Evolutionary conservation across 441 rosid species (phyloP).

Genomic region (Bocquillonia castaneifolia): DNA sequence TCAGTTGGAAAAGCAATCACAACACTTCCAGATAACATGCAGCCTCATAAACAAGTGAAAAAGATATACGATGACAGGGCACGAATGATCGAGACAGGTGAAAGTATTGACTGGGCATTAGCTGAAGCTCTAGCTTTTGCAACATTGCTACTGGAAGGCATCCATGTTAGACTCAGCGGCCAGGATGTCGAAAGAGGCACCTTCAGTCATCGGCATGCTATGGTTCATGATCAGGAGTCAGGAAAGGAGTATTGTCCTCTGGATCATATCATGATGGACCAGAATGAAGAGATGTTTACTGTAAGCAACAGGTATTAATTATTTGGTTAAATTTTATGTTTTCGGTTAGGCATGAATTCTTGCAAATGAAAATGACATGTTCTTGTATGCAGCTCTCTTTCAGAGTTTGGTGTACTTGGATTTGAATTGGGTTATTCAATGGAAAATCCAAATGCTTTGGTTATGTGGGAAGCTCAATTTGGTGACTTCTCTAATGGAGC

Average conservation of each 20-base stretch:
- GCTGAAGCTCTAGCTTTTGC: constrained; percentile 96
- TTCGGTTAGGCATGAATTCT: background rate
- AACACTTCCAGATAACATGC: constrained; percentile 66
- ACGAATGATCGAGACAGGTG: constrained; percentile 86
- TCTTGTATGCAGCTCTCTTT: constrained; percentile 66
- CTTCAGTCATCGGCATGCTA: constrained; percentile 90
- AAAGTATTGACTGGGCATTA: constrained; percentile 96
- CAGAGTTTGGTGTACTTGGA: constrained; percentile 96
- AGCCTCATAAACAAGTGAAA: constrained; percentile 83
- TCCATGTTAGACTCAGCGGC: constrained; percentile 95
- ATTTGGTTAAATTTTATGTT: too few species aligned
- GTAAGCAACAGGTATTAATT: constrained; percentile 99
- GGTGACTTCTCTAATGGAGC: constrained; percentile 96
- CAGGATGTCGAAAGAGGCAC: constrained; percentile 99
- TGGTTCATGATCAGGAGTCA: constrained; percentile 91
- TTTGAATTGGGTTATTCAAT: constrained; percentile 96
- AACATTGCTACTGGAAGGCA: constrained; percentile 84
- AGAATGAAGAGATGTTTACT: constrained; percentile 93
- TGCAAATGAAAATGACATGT: constrained; percentile 1
- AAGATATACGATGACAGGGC: constrained; percentile 82
- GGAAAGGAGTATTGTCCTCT: constrained; percentile 89
- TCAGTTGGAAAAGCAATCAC: constrained; percentile 88
- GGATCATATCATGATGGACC: constrained; percentile 76
- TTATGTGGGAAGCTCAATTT: constrained; percentile 96
- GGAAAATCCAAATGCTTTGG: constrained; percentile 90